A percentile compares a stretch with the other conserved stretches of the same genome.
phyloP scores from a whole-genome alignment of 345 rosid genomes.

The Microcos paniculata region DNA sequence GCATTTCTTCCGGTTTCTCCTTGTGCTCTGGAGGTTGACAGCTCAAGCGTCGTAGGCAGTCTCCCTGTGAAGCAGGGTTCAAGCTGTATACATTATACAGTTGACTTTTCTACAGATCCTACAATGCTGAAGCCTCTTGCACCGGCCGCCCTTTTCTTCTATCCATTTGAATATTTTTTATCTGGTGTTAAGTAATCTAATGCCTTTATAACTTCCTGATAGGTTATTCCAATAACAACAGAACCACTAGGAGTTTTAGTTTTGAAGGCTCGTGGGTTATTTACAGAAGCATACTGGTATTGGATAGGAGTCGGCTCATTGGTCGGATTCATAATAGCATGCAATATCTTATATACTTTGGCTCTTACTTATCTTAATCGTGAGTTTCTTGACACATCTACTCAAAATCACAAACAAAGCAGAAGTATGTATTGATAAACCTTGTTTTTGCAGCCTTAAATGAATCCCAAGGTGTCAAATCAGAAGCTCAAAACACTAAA shows the following conservation, averaged over 20 bases:
- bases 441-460: constrained; percentile 49
- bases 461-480: constrained; percentile 41
- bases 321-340: constrained; percentile 48
- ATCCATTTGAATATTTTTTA: not conserved
- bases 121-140: not conserved
- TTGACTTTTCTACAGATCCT: not conserved
- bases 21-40: not conserved
- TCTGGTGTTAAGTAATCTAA: not conserved
- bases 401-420: constrained; percentile 4
- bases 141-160: not conserved
- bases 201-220: not conserved
- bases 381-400: constrained; percentile 25
- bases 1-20: not conserved
- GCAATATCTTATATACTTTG: constrained; percentile 42
- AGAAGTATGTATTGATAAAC: not conserved
- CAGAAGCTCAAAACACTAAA: constrained; percentile 37
- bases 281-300: constrained; percentile 52
- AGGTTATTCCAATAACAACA: constrained; percentile 24
- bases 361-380: constrained; percentile 58
- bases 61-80: not conserved
- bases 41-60: not conserved
- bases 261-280: constrained; percentile 44
- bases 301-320: constrained; percentile 66
- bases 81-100: not conserved
- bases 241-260: constrained; percentile 45